A percentile compares a stretch with the other conserved stretches of the same genome.
Conservation (phyloP, 148 eudicot species). For the Vaccinium darrowii region DNA sequence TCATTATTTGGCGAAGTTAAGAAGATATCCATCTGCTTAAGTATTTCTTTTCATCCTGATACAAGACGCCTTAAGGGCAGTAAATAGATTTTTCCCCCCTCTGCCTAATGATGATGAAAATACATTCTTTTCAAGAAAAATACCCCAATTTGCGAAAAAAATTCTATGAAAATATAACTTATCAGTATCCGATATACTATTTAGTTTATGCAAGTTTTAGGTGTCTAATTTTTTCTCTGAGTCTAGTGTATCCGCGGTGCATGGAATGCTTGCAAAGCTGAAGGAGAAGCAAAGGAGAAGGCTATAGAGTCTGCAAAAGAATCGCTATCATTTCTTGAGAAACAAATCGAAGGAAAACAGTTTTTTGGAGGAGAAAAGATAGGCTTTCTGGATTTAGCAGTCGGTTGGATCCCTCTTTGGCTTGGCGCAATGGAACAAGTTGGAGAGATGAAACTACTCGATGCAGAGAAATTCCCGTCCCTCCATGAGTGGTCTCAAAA, state of each 20-base stretch:
- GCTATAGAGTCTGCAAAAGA: background rate
- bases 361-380: conserved; percentile 15
- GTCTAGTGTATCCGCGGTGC: background rate
- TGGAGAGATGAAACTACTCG: conserved; percentile 25
- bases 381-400: conserved; percentile 23
- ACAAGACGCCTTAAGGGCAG: too few species aligned
- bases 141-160: too few species aligned
- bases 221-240: background rate
- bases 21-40: too few species aligned
- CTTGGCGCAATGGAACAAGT: conserved; percentile 26
- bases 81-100: too few species aligned
- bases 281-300: conserved; percentile 23
- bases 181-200: too few species aligned
- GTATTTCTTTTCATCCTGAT: too few species aligned
- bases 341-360: conserved; percentile 6
- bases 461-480: conserved; percentile 20
- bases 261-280: background rate
- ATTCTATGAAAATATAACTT: too few species aligned
- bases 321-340: background rate
- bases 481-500: conserved; percentile 29
- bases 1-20: too few species aligned
- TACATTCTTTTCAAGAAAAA: too few species aligned
- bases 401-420: conserved; percentile 6
- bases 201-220: background rate
- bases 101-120: too few species aligned